Percentiles rank a stretch among this genome's conserved stretches.
phyloP scores from a whole-genome alignment of 2,329 filamentous ascomycete genomes.

The Sporothrix brunneoviolacea region DNA sequence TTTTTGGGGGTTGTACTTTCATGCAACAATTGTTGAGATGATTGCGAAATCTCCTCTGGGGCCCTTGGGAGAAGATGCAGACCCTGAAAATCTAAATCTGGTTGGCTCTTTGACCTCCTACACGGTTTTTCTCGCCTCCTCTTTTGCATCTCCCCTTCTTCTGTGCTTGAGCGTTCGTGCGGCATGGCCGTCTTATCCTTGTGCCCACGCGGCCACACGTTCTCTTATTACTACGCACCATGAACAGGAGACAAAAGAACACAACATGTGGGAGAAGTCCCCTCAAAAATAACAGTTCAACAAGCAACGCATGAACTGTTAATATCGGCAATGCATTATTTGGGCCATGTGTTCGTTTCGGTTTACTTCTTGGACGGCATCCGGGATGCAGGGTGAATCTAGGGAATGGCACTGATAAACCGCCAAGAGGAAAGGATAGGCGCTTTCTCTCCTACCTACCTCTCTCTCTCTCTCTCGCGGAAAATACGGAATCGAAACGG shows the following conservation, averaged over 20 bases:
- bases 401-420: not conserved
- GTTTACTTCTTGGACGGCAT: not conserved
- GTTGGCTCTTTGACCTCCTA: constrained; percentile 5
- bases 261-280: not conserved
- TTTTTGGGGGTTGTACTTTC: not conserved
- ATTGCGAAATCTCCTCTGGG: not conserved
- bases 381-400: constrained; percentile 3
- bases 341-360: not conserved
- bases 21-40: not conserved
- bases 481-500: not conserved
- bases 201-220: constrained; percentile 11
- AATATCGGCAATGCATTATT: not conserved
- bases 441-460: not conserved
- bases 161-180: not conserved
- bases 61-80: not conserved
- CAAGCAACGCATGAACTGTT: not conserved
- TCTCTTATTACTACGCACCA: not conserved
- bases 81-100: not conserved
- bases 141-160: not conserved
- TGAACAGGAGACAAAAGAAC: not conserved
- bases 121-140: not conserved
- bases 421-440: too few relatives aligned
- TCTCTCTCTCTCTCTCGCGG: not conserved
- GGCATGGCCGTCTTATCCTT: not conserved
- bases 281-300: too few relatives aligned